Base-by-base conservation (phyloP, 805 yeast genomes). In the Crinitomyces ghanaensis region DNA sequence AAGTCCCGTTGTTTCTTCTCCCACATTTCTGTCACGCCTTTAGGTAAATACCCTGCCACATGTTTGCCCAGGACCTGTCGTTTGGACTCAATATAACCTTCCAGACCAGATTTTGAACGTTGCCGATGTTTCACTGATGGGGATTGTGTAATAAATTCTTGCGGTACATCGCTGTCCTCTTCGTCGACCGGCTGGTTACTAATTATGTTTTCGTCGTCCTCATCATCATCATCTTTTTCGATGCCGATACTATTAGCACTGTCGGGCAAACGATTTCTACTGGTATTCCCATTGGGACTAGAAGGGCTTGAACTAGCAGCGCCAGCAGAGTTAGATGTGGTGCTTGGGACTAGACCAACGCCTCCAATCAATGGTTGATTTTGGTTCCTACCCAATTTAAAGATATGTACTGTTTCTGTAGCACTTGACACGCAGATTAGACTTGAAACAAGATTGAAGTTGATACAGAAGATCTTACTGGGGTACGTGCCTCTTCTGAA, bases 381-480 rank as follows among this genome's bases (percentile, higher is more conserved):
- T 15, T 28, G 30, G 17, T 11, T 25, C 11, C 11, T 25, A 11
- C 74, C 80, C 34, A 86, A 56, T 37, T 85, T 68, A 64, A 88
- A 91, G 24, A 91, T 74, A 55, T 91, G 99, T 15, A 91, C 86
- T 0, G 99, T 91, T 28, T 82, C 93, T 14, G 93, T 83, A 2
- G 93, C 74, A 18, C 93, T 78, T 7, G 88, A 73, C 17, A 88
- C 95, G n/a, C 83, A 71, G 19, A 91, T 61, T 41, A 78, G 70
- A 11, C 66, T 65, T 39, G 80, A 76, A 41, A 80, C 79, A 17
- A 65, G 60, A 41, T 83, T 78, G 57, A 91, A 91, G 23, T 72
- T 66, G 42, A 91, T 62, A 7, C 93, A 77, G 46, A 72, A 74
- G 12, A 91, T 81, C 41, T 65, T 69, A 2, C 96, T 81, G 3